A percentile compares a stretch with the other conserved stretches of the same genome.
Conservation (phyloP, 805 yeast species). For the Myxozyma lipomycoides region DNA sequence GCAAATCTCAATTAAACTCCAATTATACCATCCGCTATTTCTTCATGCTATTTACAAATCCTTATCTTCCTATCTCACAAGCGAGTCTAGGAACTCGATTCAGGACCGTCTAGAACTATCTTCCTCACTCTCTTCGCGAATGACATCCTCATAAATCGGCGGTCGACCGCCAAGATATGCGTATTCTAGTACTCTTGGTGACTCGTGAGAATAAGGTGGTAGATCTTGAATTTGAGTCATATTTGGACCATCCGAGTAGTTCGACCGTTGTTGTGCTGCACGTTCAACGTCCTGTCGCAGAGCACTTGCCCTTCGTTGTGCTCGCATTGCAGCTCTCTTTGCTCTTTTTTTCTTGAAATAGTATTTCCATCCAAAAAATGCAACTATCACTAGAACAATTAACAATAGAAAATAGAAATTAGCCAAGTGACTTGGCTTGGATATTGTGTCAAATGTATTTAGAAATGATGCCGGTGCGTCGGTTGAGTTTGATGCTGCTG, state of each 20-base stretch:
- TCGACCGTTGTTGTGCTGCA: not conserved
- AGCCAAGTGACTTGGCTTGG: slow-evolving; percentile 19
- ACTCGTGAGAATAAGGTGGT: slow-evolving; percentile 14
- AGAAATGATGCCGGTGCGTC: slow-evolving; percentile 11
- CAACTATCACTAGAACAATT: slow-evolving; percentile 14
- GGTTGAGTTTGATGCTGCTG: slow-evolving; percentile 4
- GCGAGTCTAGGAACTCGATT: not conserved
- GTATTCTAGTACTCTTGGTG: slow-evolving; percentile 7
- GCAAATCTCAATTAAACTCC: no score
- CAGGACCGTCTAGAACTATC: no score
- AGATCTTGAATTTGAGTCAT: slow-evolving; percentile 1
- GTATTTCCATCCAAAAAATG: slow-evolving; percentile 15
- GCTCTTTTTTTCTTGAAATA: slow-evolving; percentile 13
- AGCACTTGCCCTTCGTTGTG: slow-evolving; percentile 11
- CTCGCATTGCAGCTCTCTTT: not conserved
- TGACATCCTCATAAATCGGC: slow-evolving; percentile 16
- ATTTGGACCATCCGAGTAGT: not conserved
- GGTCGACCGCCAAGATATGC: slow-evolving; percentile 23
- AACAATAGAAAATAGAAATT: slow-evolving; percentile 24
- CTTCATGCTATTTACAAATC: not conserved
- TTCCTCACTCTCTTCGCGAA: slow-evolving; percentile 6
- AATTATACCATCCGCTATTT: no score
- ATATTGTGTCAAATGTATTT: slow-evolving; percentile 14
- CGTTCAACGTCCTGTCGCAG: slow-evolving; percentile 20
- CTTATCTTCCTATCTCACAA: not conserved